These are phyloP conservation scores for Coprinopsis sp. DNA, from an alignment of 768 basidiomycete species.

Conservation along the genomic window DNA sequence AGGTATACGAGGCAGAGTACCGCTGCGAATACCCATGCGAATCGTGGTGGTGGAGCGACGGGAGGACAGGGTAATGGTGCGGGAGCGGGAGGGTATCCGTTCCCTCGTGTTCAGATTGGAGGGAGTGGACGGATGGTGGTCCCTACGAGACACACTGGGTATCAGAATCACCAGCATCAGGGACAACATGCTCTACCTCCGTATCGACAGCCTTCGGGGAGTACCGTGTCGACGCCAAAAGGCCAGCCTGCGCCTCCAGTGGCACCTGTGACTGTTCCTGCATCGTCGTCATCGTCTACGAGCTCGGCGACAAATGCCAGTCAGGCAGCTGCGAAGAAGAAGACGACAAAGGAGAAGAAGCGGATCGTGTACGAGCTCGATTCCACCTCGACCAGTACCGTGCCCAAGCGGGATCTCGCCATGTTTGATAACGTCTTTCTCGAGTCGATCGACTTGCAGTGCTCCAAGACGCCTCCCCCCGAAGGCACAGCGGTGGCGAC, in stretches of 20 bases:
- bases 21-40: slow-evolving; percentile 4
- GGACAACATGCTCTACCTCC: no score
- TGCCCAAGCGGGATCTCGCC: slow-evolving; percentile 6
- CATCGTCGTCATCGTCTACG: no score
- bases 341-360: slow-evolving; percentile 5
- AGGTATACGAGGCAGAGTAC: slow-evolving; percentile 3
- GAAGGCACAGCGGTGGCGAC: background rate
- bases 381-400: background rate
- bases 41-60: slow-evolving; percentile 6
- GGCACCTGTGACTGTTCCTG: no score
- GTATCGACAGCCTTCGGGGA: no score
- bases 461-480: background rate
- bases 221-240: no score
- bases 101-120: slow-evolving; percentile 14
- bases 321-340: background rate
- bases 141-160: no score
- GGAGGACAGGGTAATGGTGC: slow-evolving; percentile 1
- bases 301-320: slow-evolving; percentile 4
- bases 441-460: background rate
- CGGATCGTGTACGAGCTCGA: slow-evolving; percentile 7
- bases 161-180: no score
- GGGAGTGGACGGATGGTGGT: background rate
- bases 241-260: no score
- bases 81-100: slow-evolving; percentile 19
- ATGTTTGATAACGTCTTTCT: slow-evolving; percentile 10